Base-by-base conservation (phyloP, 1,139 yeast species). In the Debaryomycetaceae sp. region DNA sequence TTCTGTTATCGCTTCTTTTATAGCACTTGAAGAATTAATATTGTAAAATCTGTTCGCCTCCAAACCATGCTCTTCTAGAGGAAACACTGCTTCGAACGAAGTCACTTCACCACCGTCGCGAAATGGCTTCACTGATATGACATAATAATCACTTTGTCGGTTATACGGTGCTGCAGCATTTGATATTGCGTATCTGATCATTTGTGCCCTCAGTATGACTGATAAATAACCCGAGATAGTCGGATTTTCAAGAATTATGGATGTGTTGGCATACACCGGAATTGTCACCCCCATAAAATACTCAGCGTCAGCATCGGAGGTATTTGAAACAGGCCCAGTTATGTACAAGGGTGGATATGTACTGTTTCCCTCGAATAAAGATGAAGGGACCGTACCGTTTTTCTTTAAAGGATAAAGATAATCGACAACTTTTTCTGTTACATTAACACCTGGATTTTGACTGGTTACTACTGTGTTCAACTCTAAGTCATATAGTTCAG, bases 161-260 rank as follows among this genome's bases (percentile, higher is more conserved):
- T 37, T 24, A 9, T 24, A 34, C 5, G 42, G 34, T 1, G 75
- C 72, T 0, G 78, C 65, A 1, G 78, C 65, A 45, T 76, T 81
- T 48, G 76, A 70, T 4, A 81, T 69, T 0, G 86, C 79, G 7
- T 63, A 51, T 49, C 70, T 70, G 40, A 87, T 64, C 27, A 77
- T 64, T 31, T 70, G 69, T 0, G 93, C 87, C 49, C 75, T 72
- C 53, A 87, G 75, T 1, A 87, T 66, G 6, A 87, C 77, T 0
- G 95, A 76, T 39, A 89, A 56, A 62, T 81, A 90, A 0, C 97
- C 97, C 1, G 84, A 78, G 5, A 87, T 69, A 17, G 78, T 72
- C 3, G 86, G 82, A 14, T 76, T 67, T 29, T 76, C 66, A 24
- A 85, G 64, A 42, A 87, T 69, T 24, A 88, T 84, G 5, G 96